These are phyloP conservation scores for Margaritispora aquatica DNA, from an alignment of 495 filamentous ascomycete genomes.

Conservation along the genomic window DNA sequence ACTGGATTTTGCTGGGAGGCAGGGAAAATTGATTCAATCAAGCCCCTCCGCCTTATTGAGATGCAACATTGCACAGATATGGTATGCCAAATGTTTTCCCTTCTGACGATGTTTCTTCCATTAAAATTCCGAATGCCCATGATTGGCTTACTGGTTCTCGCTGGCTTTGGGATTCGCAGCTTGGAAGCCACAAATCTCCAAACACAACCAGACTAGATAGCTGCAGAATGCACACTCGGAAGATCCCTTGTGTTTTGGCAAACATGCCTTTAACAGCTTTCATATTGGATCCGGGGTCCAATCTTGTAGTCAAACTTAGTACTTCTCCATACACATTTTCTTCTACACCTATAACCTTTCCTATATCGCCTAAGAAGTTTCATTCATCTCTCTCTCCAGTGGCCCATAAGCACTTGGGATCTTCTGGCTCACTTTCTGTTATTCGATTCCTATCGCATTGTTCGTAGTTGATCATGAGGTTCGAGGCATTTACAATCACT, in stretches of 20 bases:
- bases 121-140: neutral
- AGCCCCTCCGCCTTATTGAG: neutral
- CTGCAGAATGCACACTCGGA: neutral
- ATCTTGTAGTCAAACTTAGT: neutral
- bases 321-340: no score
- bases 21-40: no score
- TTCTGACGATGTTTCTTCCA: neutral
- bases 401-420: no score
- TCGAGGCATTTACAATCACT: constrained; percentile 19
- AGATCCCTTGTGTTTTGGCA: neutral
- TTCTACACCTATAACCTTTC: no score
- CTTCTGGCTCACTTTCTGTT: no score
- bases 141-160: neutral
- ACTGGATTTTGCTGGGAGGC: no score
- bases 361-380: no score
- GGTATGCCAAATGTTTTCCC: neutral
- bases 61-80: neutral
- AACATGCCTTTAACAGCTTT: neutral
- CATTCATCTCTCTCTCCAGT: no score
- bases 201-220: neutral
- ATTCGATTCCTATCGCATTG: no score
- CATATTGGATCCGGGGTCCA: neutral
- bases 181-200: neutral
- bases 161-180: neutral
- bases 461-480: constrained; percentile 17